Percentiles rank a stretch among this genome's conserved stretches.
Evolutionary conservation across 805 yeast species (phyloP).

Genomic region (Metschnikowia anglica): DNA sequence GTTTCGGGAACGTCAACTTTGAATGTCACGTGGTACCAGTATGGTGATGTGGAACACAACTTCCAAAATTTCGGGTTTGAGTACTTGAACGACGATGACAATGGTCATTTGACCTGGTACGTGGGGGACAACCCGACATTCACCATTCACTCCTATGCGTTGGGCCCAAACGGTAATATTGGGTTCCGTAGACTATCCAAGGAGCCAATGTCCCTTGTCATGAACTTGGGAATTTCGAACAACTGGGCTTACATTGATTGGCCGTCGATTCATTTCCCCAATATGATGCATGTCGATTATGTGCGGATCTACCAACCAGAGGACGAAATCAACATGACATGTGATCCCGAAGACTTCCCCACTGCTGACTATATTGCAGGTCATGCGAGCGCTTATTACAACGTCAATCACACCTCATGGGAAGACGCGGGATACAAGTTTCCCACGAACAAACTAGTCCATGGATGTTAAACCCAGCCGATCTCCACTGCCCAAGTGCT

Average conservation of each 20-base stretch:
- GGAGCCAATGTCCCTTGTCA: slow-evolving; percentile 89
- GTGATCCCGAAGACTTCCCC: slow-evolving; percentile 87
- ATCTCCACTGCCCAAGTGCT: too few species aligned
- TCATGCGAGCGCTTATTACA: slow-evolving; percentile 68
- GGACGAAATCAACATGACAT: slow-evolving; percentile 58
- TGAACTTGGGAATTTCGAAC: slow-evolving; percentile 88
- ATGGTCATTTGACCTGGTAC: slow-evolving; percentile 37
- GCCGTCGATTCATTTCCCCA: slow-evolving; percentile 78
- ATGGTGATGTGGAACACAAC: slow-evolving; percentile 17
- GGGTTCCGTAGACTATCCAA: slow-evolving; percentile 78
- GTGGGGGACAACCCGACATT: slow-evolving; percentile 55
- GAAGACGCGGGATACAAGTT: slow-evolving; percentile 60
- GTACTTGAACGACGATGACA: slow-evolving; percentile 29
- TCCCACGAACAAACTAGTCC: slow-evolving; percentile 37
- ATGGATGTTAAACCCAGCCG: slow-evolving; percentile 13
- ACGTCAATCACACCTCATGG: slow-evolving; percentile 76
- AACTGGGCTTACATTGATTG: slow-evolving; percentile 95
- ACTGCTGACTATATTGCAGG: slow-evolving; percentile 76
- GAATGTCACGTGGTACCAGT: slow-evolving; percentile 38
- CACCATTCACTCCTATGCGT: slow-evolving; percentile 68
- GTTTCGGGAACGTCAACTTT: slow-evolving; percentile 37
- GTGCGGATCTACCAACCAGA: slow-evolving; percentile 91
- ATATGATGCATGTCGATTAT: slow-evolving; percentile 71
- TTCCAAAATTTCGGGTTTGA: slow-evolving; percentile 40
- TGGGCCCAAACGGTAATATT: slow-evolving; percentile 89